Base-by-base conservation (phyloP, 305 asterid species). In the Solanum hybrid region DNA sequence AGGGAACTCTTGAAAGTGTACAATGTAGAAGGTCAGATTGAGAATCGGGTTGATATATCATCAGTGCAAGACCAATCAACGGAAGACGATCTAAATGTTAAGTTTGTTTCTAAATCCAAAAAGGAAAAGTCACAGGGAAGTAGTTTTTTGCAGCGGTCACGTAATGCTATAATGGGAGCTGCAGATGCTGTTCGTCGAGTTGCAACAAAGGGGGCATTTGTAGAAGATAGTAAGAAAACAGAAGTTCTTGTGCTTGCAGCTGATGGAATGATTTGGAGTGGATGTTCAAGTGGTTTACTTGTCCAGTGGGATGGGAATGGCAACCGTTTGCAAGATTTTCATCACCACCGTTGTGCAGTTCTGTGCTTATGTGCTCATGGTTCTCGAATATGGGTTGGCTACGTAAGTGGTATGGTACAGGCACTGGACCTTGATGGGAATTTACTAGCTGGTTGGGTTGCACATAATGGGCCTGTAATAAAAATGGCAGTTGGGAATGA, bases 301-400 rank as follows among this genome's bases (percentile, higher is more conserved):
- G 92, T 97, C 86, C 99, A 95, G 89, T 97, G 99, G 99, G 99
- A 97, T 14, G 99, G 96, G 75, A 96, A 94, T 88, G 99, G 99
- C 6, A 97, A 91, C 87, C 98, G 98, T 36, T 51, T 95, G 89
- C 98, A 94, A 88, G 99, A 97, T 24, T 85, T 93, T 87, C 94
- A 89, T 87, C 97, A 95, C 91, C 98, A 96, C 90, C 95, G 95
- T 86, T 95, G 98, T 90, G 98, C 95, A 34, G 94, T 94, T 69
- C 94, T 95, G 45, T 94, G 99, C 86, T 93, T 97, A 86, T 94
- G 98, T 91, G 90, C 96, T 34, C 91, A 94, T 17, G 99, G 98
- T 7, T 92, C 98, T 10, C 91, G 98, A 40, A 91, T 97, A 86
- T 97, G 99, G 99, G 95, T 94, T 19, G 98, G 99, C 12, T 95